Evolutionary conservation across 2,329 filamentous ascomycete species (phyloP).

Genomic region (Tolypocladium cylindrosporum): DNA sequence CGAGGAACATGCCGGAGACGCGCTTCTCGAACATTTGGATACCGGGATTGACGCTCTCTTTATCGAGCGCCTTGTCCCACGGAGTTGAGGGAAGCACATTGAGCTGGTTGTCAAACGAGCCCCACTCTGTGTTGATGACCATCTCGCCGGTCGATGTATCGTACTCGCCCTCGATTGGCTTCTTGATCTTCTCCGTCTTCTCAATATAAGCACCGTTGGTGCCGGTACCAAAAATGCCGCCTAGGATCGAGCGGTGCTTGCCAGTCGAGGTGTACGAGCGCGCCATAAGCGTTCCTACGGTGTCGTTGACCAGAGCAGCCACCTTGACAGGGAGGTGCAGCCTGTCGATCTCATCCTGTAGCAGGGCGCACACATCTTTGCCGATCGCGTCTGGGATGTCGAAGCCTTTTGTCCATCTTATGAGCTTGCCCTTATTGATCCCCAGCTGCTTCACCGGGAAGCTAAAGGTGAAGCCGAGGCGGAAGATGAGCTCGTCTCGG

Average conservation of each 20-base stretch:
- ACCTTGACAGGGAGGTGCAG: constrained; percentile 83
- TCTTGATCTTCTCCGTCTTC: constrained; percentile 77
- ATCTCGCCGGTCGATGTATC: constrained; percentile 81
- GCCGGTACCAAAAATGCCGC: constrained; percentile 93
- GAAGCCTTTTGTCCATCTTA: constrained; percentile 98
- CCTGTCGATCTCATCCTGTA: constrained; percentile 83
- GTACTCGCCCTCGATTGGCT: constrained; percentile 59
- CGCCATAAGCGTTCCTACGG: constrained; percentile 94
- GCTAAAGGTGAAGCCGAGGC: constrained; percentile 96
- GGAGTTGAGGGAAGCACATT: constrained; percentile 77
- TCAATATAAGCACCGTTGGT: constrained; percentile 98
- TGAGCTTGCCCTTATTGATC: constrained; percentile 89
- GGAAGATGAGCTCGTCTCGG: constrained; percentile 70
- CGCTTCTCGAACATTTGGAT: constrained; percentile 99
- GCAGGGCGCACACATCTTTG: constrained; percentile 83
- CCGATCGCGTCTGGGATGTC: constrained; percentile 92
- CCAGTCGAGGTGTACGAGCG: constrained; percentile 89
- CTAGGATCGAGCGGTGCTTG: constrained; percentile 78
- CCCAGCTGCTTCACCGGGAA: constrained; percentile 91
- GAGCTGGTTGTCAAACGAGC: constrained; percentile 91
- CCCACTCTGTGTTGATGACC: constrained; percentile 98
- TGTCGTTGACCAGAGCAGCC: constrained; percentile 95
- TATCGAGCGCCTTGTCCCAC: constrained; percentile 73
- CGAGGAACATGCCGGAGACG: constrained; percentile 95
- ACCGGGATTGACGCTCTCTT: constrained; percentile 77